phyloP scores from a whole-genome alignment of 257 asterid genomes.

The Thymus mandschuricus region DNA sequence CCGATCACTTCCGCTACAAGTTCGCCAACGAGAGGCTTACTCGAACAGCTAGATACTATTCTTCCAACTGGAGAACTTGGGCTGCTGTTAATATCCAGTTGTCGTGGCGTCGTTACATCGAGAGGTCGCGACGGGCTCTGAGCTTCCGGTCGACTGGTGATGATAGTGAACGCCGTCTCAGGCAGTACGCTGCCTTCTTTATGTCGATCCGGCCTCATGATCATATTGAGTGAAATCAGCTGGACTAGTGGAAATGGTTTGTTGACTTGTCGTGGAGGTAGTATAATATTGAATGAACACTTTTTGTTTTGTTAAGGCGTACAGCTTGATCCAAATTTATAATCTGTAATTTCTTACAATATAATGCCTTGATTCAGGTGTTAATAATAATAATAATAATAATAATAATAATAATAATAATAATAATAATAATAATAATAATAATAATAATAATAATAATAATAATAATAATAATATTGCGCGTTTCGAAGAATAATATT shows the following conservation, averaged over 20 bases:
- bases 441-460: no score
- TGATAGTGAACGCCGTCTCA: conserved; percentile 61
- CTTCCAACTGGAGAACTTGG: conserved; percentile 97
- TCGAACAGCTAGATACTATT: conserved; percentile 67
- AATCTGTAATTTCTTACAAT: neutral
- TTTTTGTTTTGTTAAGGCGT: neutral
- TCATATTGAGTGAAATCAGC: conserved; percentile 69
- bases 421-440: no score
- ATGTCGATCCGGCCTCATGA: conserved; percentile 90
- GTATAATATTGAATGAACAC: neutral
- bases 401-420: no score
- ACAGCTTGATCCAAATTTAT: neutral
- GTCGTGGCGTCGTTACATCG: conserved; percentile 72
- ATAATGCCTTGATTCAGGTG: neutral
- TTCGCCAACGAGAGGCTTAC: conserved; percentile 78
- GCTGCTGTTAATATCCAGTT: conserved; percentile 87
- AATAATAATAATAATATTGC: no score
- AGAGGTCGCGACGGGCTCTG: conserved; percentile 51
- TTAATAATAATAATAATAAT: neutral
- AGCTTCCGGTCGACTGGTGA: conserved; percentile 31
- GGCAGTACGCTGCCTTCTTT: conserved; percentile 82
- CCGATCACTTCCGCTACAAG: conserved; percentile 85
- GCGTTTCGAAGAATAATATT: no score
- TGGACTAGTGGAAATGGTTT: neutral
- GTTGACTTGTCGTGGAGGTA: neutral